Evolutionary conservation across 139 green algal species (phyloP).

Genomic region (Haematococcus sp.): DNA sequence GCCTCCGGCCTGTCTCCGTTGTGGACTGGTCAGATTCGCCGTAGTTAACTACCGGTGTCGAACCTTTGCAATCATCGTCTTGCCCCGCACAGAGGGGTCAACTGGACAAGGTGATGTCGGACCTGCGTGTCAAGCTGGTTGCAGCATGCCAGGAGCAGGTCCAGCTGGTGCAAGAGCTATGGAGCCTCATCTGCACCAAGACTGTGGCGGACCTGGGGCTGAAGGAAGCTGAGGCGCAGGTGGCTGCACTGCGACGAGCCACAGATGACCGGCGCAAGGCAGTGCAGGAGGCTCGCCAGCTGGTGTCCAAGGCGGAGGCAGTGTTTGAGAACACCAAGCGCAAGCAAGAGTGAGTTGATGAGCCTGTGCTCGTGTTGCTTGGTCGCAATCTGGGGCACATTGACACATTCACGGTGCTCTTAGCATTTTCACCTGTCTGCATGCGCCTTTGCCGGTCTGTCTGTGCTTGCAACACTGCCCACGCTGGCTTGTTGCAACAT

Average conservation of each 20-base stretch:
- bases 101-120: too few relatives aligned
- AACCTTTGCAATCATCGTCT: too few relatives aligned
- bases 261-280: not conserved
- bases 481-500: too few relatives aligned
- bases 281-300: not conserved
- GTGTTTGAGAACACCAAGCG: not conserved
- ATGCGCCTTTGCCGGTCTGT: too few relatives aligned
- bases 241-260: not conserved
- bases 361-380: not conserved
- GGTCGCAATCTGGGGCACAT: too few relatives aligned
- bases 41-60: too few relatives aligned
- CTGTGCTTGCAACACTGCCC: too few relatives aligned
- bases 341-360: not conserved
- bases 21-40: too few relatives aligned
- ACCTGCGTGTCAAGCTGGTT: not conserved
- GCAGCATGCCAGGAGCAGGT: constrained; percentile 4
- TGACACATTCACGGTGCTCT: too few relatives aligned
- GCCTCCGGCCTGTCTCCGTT: too few relatives aligned
- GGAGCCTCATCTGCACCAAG: constrained; percentile 4
- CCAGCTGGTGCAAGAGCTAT: not conserved
- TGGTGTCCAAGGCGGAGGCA: constrained; percentile 1
- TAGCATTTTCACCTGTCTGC: too few relatives aligned
- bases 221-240: constrained; percentile 37
- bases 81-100: too few relatives aligned
- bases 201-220: constrained; percentile 2